These are phyloP conservation scores for Sordariomycetes sp. DNA, from an alignment of 2,329 filamentous ascomycete genomes.

Conservation along the genomic window DNA sequence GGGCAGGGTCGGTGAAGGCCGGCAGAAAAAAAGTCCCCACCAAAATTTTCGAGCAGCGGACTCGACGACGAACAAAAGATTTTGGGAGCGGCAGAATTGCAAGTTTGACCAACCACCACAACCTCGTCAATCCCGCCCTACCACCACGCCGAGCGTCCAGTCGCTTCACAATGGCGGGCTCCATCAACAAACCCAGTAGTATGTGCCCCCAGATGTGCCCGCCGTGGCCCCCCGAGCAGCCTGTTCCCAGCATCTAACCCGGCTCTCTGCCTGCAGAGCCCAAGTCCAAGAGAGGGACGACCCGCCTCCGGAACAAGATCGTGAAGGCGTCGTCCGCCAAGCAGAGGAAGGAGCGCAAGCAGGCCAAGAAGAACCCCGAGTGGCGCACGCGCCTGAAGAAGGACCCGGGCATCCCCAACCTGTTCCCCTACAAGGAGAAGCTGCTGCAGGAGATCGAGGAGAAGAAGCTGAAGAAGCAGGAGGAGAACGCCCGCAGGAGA, in stretches of 20 bases:
- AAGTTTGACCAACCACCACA: neutral
- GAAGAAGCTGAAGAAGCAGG: conserved; percentile 66
- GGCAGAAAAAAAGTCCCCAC: conserved; percentile 10
- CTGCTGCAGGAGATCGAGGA: conserved; percentile 92
- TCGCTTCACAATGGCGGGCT: conserved; percentile 34
- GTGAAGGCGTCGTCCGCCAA: conserved; percentile 85
- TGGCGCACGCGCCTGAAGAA: conserved; percentile 95
- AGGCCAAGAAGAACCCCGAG: conserved; percentile 92
- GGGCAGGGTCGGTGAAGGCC: conserved; percentile 3
- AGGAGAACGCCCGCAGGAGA: conserved; percentile 60
- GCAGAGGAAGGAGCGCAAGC: conserved; percentile 80
- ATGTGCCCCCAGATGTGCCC: conserved; percentile 12
- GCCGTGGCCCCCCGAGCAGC: neutral
- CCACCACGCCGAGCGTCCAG: neutral
- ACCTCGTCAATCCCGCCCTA: neutral
- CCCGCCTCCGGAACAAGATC: conserved; percentile 90
- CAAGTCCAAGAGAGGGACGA: conserved; percentile 83
- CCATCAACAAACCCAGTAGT: conserved; percentile 46
- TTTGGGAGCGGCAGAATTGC: conserved; percentile 1
- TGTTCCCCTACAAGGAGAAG: conserved; percentile 97
- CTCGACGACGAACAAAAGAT: neutral
- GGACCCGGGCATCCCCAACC: conserved; percentile 92
- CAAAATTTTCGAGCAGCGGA: conserved; percentile 2
- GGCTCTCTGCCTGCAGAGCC: conserved; percentile 51
- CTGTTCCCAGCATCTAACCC: neutral